Evolutionary conservation across 1,284 basidiomycete genomes (phyloP).

Genomic region (Albatrellus sp.): DNA sequence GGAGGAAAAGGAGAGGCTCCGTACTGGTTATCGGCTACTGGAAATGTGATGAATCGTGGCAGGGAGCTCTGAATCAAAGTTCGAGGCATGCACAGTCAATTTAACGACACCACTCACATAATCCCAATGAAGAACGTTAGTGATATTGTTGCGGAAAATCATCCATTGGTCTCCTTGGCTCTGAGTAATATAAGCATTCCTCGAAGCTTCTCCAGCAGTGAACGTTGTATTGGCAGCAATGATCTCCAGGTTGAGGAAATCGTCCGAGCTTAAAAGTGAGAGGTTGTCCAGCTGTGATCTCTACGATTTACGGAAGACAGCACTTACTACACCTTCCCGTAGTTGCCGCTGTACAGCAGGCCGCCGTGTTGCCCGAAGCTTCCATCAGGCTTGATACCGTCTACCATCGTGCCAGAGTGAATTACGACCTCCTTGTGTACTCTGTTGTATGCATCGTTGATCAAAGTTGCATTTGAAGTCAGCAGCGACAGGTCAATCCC

Average conservation of each 20-base stretch:
- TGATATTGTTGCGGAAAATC: slow-evolving; percentile 45
- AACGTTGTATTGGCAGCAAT: slow-evolving; percentile 40
- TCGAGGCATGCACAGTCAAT: not conserved
- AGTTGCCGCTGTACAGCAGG: slow-evolving; percentile 30
- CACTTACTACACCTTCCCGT: slow-evolving; percentile 51
- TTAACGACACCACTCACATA: slow-evolving; percentile 28
- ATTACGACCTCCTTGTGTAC: slow-evolving; percentile 38
- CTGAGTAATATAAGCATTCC: slow-evolving; percentile 32
- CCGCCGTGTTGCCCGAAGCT: slow-evolving; percentile 51
- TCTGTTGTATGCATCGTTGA: slow-evolving; percentile 35
- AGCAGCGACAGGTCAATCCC: slow-evolving; percentile 40
- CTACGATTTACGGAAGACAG: no score
- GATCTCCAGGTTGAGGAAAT: slow-evolving; percentile 36
- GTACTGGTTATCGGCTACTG: slow-evolving; percentile 37
- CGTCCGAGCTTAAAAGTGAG: slow-evolving; percentile 32
- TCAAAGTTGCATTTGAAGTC: slow-evolving; percentile 26
- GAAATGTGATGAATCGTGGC: slow-evolving; percentile 43
- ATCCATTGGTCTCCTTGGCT: slow-evolving; percentile 48
- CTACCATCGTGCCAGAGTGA: slow-evolving; percentile 29
- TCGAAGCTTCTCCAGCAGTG: slow-evolving; percentile 24
- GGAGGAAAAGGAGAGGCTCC: slow-evolving; percentile 7
- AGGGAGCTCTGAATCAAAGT: slow-evolving; percentile 29
- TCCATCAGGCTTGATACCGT: slow-evolving; percentile 54
- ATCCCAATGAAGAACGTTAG: slow-evolving; percentile 52
- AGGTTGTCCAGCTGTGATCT: no score